These are phyloP conservation scores for Punica granatum DNA, from an alignment of 345 rosid species.

Conservation along the genomic window DNA sequence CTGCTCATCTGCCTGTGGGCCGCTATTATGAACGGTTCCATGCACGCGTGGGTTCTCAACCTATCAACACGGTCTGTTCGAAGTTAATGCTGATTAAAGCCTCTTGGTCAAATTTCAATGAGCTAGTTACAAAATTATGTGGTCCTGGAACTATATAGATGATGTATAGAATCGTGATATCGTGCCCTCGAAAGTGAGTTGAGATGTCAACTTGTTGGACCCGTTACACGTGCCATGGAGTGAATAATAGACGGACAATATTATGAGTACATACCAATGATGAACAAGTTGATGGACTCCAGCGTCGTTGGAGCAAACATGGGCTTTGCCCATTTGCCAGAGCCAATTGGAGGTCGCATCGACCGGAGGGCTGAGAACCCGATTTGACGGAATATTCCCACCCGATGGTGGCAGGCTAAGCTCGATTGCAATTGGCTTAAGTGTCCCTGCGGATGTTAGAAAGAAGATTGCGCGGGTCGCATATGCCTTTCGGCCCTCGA, in stretches of 20 bases:
- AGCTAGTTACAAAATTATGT: no score
- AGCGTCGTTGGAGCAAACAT: constrained; percentile 85
- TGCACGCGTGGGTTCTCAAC: constrained; percentile 76
- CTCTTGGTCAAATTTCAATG: no score
- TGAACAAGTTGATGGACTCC: constrained; percentile 88
- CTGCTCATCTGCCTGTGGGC: constrained; percentile 91
- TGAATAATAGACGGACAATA: no score
- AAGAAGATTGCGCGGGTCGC: constrained; percentile 78
- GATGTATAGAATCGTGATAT: no score
- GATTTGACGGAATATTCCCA: constrained; percentile 40
- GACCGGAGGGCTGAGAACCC: constrained; percentile 62
- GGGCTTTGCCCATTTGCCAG: constrained; percentile 94
- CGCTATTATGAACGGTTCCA: constrained; percentile 87
- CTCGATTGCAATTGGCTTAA: constrained; percentile 88
- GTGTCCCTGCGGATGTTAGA: constrained; percentile 58
- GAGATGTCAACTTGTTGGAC: no score
- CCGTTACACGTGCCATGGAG: no score
- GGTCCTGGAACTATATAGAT: no score
- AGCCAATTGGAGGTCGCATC: constrained; percentile 82
- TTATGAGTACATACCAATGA: constrained; percentile 43
- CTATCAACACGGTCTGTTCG: constrained; percentile 18
- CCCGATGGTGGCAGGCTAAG: constrained; percentile 55
- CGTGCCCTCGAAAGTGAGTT: no score
- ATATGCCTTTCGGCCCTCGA: constrained; percentile 80
- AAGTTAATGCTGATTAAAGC: no score